phyloP scores from a whole-genome alignment of 1,284 basidiomycete genomes.

The Wallemia mellicola region DNA sequence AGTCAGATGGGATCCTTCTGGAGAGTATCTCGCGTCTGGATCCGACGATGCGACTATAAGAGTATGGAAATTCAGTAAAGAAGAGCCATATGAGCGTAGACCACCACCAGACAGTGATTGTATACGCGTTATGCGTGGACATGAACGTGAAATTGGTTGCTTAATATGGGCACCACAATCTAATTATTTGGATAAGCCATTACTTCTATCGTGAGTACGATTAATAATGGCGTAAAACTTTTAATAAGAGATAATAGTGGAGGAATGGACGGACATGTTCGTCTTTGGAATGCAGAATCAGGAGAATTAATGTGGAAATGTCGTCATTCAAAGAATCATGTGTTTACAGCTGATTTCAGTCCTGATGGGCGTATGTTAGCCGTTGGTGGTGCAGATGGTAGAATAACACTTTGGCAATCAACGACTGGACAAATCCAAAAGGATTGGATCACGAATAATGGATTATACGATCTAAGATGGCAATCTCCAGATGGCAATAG shows the following conservation, averaged over 20 bases:
- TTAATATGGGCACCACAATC: background rate
- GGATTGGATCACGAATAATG: background rate
- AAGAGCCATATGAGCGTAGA: background rate
- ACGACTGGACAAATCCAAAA: background rate
- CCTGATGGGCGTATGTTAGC: slow-evolving; percentile 1
- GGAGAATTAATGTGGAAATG: slow-evolving; percentile 7
- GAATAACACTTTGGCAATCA: background rate
- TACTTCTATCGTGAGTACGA: background rate
- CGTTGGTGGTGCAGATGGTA: background rate
- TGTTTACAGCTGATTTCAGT: background rate
- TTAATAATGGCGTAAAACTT: background rate
- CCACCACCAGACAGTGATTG: background rate
- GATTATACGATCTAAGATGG: background rate
- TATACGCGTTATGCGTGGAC: background rate
- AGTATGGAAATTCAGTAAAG: background rate
- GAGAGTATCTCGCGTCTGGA: background rate
- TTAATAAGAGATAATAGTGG: background rate
- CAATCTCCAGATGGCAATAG: background rate
- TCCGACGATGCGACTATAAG: background rate
- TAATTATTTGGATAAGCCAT: background rate
- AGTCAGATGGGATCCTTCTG: background rate
- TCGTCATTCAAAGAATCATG: background rate
- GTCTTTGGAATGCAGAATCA: slow-evolving; percentile 19
- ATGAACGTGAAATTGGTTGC: background rate
- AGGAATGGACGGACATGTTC: background rate